These are phyloP conservation scores for Maudiozyma turicensis DNA, from an alignment of 805 yeast species.

Conservation along the genomic window DNA sequence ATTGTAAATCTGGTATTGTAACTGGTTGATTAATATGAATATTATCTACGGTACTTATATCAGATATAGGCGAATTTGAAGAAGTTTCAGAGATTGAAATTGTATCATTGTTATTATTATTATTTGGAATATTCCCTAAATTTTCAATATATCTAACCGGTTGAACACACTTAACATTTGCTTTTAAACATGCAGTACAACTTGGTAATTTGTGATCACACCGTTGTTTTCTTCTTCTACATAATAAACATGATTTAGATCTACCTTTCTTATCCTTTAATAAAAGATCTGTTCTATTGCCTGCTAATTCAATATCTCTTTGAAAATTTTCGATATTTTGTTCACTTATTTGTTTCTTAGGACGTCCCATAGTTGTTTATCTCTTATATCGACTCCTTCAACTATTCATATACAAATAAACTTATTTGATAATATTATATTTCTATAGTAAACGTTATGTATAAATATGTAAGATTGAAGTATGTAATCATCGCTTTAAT, in stretches of 20 bases:
- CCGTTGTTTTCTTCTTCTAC: slow-evolving; percentile 50
- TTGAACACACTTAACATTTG: slow-evolving; percentile 51
- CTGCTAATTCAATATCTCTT: slow-evolving; percentile 27
- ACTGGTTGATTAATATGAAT: not conserved
- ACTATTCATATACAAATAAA: too few relatives aligned
- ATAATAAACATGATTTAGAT: slow-evolving; percentile 46
- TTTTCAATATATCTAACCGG: slow-evolving; percentile 43
- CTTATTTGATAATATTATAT: too few relatives aligned
- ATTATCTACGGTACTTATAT: not conserved
- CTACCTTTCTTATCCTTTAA: slow-evolving; percentile 42
- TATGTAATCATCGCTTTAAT: not conserved
- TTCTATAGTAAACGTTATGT: not conserved
- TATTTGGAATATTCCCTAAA: slow-evolving; percentile 3
- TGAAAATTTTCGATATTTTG: slow-evolving; percentile 28
- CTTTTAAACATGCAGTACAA: slow-evolving; percentile 57
- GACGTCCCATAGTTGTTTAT: slow-evolving; percentile 26
- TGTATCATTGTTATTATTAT: slow-evolving; percentile 17
- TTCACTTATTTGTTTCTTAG: slow-evolving; percentile 27
- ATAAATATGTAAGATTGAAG: not conserved
- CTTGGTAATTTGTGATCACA: slow-evolving; percentile 58
- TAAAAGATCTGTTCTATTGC: slow-evolving; percentile 19
- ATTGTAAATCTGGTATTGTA: not conserved
- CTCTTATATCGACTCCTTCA: not conserved
- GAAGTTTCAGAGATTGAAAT: not conserved
- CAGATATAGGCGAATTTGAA: not conserved